Conservation (phyloP, 208 protist genomes). For the Tetramitus jugosus region DNA sequence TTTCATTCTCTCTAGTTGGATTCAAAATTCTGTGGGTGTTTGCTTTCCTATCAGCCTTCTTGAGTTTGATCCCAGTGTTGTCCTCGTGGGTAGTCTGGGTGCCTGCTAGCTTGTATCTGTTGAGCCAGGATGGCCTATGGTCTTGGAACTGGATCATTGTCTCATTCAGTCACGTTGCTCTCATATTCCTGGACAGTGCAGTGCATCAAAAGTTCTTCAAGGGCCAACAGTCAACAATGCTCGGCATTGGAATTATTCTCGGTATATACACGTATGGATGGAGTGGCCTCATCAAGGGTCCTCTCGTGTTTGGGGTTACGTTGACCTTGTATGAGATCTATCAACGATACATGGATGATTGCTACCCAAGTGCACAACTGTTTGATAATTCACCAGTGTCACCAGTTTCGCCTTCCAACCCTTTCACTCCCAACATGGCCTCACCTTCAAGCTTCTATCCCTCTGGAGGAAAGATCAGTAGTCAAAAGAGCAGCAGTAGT, state of each 20-base stretch:
- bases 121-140: neutral
- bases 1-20: neutral
- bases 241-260: neutral
- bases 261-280: neutral
- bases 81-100: constrained; percentile 5
- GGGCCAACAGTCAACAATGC: neutral
- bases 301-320: no score
- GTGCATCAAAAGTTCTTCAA: neutral
- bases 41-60: neutral
- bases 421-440: no score
- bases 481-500: no score
- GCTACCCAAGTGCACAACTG: no score
- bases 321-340: no score
- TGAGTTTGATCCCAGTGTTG: neutral
- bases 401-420: no score
- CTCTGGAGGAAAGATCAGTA: no score
- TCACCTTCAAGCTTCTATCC: no score
- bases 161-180: neutral
- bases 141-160: neutral
- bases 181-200: neutral
- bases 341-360: no score
- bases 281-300: neutral
- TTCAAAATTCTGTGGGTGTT: constrained; percentile 15
- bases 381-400: no score
- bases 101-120: neutral